phyloP scores from a whole-genome alignment of 2,329 filamentous ascomycete species.

The Arthrinium puccinioides region DNA sequence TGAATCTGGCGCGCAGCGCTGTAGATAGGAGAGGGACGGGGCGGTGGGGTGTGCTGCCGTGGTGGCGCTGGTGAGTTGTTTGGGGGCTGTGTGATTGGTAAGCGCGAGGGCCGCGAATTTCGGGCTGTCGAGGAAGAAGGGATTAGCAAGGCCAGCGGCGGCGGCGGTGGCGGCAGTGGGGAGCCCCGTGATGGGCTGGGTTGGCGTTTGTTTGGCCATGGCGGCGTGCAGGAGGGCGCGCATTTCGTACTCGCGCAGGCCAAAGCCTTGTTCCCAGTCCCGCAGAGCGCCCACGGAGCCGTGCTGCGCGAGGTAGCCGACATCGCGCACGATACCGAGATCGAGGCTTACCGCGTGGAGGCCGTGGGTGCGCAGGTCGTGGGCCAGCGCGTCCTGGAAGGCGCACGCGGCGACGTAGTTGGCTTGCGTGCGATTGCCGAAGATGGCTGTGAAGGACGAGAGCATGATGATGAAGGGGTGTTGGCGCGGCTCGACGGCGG shows the following conservation, averaged over 20 bases:
- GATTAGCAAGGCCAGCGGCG: not conserved
- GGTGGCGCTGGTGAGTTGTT: not conserved
- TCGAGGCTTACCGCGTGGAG: conserved; percentile 23
- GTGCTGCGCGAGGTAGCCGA: conserved; percentile 7
- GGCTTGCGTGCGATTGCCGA: conserved; percentile 15
- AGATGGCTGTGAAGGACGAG: conserved; percentile 13
- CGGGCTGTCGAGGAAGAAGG: conserved; percentile 1
- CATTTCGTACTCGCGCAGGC: not conserved
- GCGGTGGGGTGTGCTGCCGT: not conserved
- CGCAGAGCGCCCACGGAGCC: not conserved
- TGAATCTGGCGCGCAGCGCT: not conserved
- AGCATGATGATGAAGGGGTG: conserved; percentile 16
- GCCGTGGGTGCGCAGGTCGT: conserved; percentile 16
- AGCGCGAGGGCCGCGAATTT: not conserved
- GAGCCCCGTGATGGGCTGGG: conserved; percentile 1
- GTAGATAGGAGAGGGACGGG: not conserved
- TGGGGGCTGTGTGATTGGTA: not conserved
- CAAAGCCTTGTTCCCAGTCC: conserved; percentile 1
- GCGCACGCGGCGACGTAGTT: conserved; percentile 26
- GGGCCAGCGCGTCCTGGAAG: conserved; percentile 21
- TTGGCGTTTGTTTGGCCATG: not conserved
- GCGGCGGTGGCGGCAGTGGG: not conserved
- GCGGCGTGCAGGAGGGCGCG: conserved; percentile 1
- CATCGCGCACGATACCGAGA: conserved; percentile 19
- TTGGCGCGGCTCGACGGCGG: conserved; percentile 5